Percentiles rank a stretch among this genome's conserved stretches.
These are phyloP conservation scores for Populus davidiana DNA, from an alignment of 345 rosid species.

Conservation along the genomic window DNA sequence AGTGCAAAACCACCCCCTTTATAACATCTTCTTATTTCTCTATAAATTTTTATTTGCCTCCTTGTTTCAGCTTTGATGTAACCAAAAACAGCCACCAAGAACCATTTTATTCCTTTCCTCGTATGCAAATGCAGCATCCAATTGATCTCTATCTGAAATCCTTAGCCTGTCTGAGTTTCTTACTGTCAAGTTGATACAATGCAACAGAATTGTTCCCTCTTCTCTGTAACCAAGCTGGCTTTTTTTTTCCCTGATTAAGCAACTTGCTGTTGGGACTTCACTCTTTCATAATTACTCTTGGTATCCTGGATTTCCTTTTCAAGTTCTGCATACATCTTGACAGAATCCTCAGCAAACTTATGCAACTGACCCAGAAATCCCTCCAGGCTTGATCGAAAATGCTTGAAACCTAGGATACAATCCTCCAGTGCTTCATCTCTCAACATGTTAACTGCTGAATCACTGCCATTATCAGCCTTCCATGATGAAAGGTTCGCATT, in stretches of 20 bases:
- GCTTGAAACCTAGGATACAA: constrained; percentile 48
- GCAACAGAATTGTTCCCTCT: neutral
- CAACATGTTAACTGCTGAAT: constrained; percentile 36
- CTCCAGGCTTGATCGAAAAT: constrained; percentile 52
- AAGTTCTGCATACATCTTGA: constrained; percentile 50
- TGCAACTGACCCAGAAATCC: constrained; percentile 52
- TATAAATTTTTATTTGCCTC: neutral
- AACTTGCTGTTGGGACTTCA: constrained; percentile 29
- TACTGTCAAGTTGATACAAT: neutral
- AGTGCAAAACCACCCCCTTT: neutral
- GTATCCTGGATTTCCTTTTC: constrained; percentile 40
- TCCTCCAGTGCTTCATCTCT: constrained; percentile 58
- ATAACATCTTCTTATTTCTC: neutral
- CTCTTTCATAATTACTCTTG: constrained; percentile 35
- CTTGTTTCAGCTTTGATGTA: constrained; percentile 10
- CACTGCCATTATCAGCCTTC: constrained; percentile 39
- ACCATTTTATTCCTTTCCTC: constrained; percentile 22
- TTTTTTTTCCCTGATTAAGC: neutral
- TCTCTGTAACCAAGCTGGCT: neutral
- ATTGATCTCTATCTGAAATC: neutral
- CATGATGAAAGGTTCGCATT: constrained; percentile 13
- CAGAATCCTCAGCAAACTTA: constrained; percentile 51
- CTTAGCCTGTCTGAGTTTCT: neutral
- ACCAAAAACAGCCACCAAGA: neutral
- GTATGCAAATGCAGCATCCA: constrained; percentile 29